A percentile compares a stretch with the other conserved stretches of the same genome.
These are phyloP conservation scores for Sisymbrium irio DNA, from an alignment of 345 rosid genomes.

Conservation along the genomic window DNA sequence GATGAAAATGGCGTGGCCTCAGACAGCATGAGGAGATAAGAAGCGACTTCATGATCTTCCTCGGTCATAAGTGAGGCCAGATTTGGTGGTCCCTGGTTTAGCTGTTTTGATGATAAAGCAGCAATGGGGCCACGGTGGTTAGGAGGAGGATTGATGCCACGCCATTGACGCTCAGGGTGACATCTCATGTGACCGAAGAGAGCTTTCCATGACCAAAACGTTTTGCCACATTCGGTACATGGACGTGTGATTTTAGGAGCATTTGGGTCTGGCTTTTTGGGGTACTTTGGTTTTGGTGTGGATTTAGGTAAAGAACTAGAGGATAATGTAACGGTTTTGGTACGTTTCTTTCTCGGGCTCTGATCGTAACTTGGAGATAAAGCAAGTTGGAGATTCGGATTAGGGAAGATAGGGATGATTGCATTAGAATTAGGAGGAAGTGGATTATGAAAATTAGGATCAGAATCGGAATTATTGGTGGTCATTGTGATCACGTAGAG, in stretches of 20 bases:
- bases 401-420: conserved; percentile 15
- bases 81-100: not conserved
- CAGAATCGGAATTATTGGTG: conserved; percentile 29
- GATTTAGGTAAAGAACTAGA: conserved; percentile 14
- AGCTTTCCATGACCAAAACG: conserved; percentile 90
- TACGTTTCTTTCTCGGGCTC: conserved; percentile 51
- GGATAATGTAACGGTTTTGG: conserved; percentile 32
- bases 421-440: conserved; percentile 17
- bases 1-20: conserved; percentile 1
- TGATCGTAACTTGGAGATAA: conserved; percentile 32
- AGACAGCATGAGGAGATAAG: conserved; percentile 59
- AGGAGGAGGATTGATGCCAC: conserved; percentile 74
- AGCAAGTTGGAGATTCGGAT: conserved; percentile 23
- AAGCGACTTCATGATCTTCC: conserved; percentile 73
- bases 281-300: conserved; percentile 39
- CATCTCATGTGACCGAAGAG: conserved; percentile 95
- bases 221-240: conserved; percentile 89
- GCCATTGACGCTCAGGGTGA: conserved; percentile 90
- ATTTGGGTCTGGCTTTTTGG: conserved; percentile 63
- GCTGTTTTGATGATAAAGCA: conserved; percentile 20
- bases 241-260: conserved; percentile 79
- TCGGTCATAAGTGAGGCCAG: conserved; percentile 36
- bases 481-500: conserved; percentile 18
- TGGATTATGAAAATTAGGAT: conserved; percentile 27
- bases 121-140: conserved; percentile 31